Evolutionary conservation across 1,284 basidiomycete genomes (phyloP).

Genomic region (Marasmius tenuissimus): DNA sequence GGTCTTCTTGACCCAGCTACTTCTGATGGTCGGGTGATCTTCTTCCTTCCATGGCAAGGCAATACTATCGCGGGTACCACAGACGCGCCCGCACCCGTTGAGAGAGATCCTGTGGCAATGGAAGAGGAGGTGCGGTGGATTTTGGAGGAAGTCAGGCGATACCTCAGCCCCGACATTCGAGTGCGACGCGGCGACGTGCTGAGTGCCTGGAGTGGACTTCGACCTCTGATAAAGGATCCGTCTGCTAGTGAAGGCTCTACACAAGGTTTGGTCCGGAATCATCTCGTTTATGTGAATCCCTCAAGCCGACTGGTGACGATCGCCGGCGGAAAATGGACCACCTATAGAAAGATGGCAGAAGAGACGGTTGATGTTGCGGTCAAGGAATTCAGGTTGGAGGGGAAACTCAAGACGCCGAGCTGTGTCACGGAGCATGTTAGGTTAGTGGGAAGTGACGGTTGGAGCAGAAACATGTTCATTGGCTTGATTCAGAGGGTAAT

Average conservation of each 20-base stretch:
- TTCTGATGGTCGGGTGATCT: conserved; percentile 96
- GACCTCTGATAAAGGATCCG: conserved; percentile 91
- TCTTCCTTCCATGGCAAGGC: conserved; percentile 99
- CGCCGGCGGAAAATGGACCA: conserved; percentile 99
- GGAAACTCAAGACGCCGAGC: conserved; percentile 48
- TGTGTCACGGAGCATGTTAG: conserved; percentile 84
- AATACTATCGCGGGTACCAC: conserved; percentile 98
- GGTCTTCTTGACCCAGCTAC: conserved; percentile 95
- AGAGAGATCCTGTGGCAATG: conserved; percentile 78
- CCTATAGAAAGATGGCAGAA: conserved; percentile 95
- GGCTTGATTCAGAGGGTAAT: conserved; percentile 86
- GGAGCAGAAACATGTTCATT: conserved; percentile 97
- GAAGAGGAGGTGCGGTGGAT: conserved; percentile 99
- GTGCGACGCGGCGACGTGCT: conserved; percentile 97
- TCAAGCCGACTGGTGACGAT: conserved; percentile 86
- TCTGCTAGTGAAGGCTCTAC: conserved; percentile 61
- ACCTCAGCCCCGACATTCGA: conserved; percentile 90
- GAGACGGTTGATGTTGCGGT: conserved; percentile 93
- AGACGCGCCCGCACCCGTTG: conserved; percentile 80
- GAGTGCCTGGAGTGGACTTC: conserved; percentile 91
- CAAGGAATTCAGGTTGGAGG: conserved; percentile 70
- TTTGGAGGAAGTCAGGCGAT: conserved; percentile 87
- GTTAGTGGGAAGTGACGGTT: conserved; percentile 92
- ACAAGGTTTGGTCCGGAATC: conserved; percentile 89
- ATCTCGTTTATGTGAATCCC: conserved; percentile 86